Evolutionary conservation across 805 yeast species (phyloP).

Genomic region (Danielia reshetovae): DNA sequence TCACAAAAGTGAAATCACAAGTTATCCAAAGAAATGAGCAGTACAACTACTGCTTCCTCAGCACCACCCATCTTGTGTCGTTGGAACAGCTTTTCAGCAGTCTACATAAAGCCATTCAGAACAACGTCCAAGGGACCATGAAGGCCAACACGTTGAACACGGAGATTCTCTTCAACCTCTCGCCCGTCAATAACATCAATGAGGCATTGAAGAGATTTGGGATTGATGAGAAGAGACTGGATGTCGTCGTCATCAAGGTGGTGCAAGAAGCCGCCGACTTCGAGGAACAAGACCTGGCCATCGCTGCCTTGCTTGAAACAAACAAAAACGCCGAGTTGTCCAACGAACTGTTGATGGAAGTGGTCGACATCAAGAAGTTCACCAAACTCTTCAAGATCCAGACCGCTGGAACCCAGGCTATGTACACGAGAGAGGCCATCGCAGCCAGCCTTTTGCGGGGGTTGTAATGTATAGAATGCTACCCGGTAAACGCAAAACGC

Average conservation of each 20-base stretch:
- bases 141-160: constrained; percentile 67
- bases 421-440: constrained; percentile 11
- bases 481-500: constrained; percentile 16
- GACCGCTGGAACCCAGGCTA: constrained; percentile 6
- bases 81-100: constrained; percentile 61
- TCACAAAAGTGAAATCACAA: constrained; percentile 40
- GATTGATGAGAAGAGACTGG: constrained; percentile 44
- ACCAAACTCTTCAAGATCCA: constrained; percentile 36
- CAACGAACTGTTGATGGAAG: constrained; percentile 20
- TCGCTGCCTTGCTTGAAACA: neutral
- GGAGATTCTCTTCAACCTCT: constrained; percentile 63
- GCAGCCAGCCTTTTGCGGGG: constrained; percentile 15
- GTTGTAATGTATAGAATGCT: constrained; percentile 1
- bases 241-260: constrained; percentile 52
- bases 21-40: constrained; percentile 42
- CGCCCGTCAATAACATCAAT: constrained; percentile 67
- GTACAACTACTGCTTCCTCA: constrained; percentile 63
- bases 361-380: constrained; percentile 26
- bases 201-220: constrained; percentile 75
- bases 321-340: constrained; percentile 13
- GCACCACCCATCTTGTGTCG: constrained; percentile 54
- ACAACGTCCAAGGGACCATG: constrained; percentile 42
- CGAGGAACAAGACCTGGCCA: constrained; percentile 18
- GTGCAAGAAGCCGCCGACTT: constrained; percentile 17
- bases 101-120: constrained; percentile 56